These are phyloP conservation scores for Ormosia semicastrata DNA, from an alignment of 306 rosid genomes.

Conservation along the genomic window DNA sequence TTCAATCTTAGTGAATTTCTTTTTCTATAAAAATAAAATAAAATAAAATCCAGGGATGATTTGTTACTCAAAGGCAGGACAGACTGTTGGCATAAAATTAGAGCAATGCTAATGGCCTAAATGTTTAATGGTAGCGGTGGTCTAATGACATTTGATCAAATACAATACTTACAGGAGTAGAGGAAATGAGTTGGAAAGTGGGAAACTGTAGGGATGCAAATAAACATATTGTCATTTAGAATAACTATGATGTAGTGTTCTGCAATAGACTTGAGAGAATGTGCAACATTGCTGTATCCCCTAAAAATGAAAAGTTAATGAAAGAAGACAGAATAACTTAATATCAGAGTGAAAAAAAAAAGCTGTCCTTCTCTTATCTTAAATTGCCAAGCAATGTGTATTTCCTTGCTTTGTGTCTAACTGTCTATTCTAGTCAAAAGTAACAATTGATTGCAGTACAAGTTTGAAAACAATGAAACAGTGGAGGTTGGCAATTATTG, in stretches of 20 bases:
- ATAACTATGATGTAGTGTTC: not conserved
- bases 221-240: not conserved
- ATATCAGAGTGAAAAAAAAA: not conserved
- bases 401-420: not conserved
- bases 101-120: not conserved
- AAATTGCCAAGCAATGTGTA: not conserved
- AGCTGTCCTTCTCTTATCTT: not conserved
- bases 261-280: too few species aligned
- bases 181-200: constrained; percentile 2
- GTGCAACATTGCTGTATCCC: too few species aligned
- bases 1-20: too few species aligned
- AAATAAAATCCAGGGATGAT: not conserved
- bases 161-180: not conserved
- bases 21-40: too few species aligned
- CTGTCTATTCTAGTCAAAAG: not conserved
- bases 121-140: not conserved
- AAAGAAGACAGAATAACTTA: not conserved
- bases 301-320: not conserved
- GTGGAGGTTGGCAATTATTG: not conserved
- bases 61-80: not conserved
- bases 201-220: not conserved
- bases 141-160: not conserved
- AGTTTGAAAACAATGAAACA: not conserved
- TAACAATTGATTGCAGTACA: not conserved
- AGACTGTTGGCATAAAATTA: not conserved